Percentiles rank a stretch among this genome's conserved stretches.
Evolutionary conservation across 2,329 filamentous ascomycete species (phyloP).

Genomic region (Aspergillus sp.): DNA sequence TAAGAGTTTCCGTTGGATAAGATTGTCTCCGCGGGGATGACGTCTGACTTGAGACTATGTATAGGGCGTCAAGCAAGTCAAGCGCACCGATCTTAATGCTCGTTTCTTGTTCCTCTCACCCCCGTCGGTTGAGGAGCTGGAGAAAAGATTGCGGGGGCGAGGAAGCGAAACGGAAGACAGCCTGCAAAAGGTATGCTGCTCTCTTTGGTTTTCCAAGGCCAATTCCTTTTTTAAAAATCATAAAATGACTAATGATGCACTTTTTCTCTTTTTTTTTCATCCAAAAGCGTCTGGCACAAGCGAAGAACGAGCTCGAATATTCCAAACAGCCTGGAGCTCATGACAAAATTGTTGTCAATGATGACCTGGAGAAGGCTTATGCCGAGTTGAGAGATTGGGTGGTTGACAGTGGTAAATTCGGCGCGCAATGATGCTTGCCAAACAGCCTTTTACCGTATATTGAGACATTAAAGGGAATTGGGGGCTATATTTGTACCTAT

Average conservation of each 20-base stretch:
- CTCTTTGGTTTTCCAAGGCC: too few relatives aligned
- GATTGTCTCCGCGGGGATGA: slow-evolving; percentile 51
- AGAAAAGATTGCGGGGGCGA: slow-evolving; percentile 67
- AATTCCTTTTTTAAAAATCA: too few relatives aligned
- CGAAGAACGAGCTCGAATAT: slow-evolving; percentile 69
- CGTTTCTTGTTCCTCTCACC: slow-evolving; percentile 83
- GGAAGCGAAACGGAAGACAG: slow-evolving; percentile 74
- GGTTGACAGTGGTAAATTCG: slow-evolving; percentile 37
- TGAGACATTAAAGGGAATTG: too few relatives aligned
- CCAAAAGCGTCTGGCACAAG: slow-evolving; percentile 62
- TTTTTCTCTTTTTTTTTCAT: too few relatives aligned
- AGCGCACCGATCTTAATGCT: slow-evolving; percentile 66
- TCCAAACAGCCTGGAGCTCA: slow-evolving; percentile 62
- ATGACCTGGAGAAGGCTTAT: slow-evolving; percentile 57
- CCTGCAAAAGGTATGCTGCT: slow-evolving; percentile 38
- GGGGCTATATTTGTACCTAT: background rate
- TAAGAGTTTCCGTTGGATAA: slow-evolving; percentile 22
- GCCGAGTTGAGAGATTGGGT: slow-evolving; percentile 50
- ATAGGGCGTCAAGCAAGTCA: slow-evolving; percentile 87
- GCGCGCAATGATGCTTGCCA: slow-evolving; percentile 15
- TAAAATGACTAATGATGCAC: too few relatives aligned
- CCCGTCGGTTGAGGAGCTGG: slow-evolving; percentile 68
- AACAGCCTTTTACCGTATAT: too few relatives aligned
- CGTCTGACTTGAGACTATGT: slow-evolving; percentile 3
- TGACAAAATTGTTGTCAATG: slow-evolving; percentile 63